Percentiles rank a stretch among this genome's conserved stretches.
These are phyloP conservation scores for Zalaria obscura DNA, from an alignment of 2,329 filamentous ascomycete species.

Conservation along the genomic window DNA sequence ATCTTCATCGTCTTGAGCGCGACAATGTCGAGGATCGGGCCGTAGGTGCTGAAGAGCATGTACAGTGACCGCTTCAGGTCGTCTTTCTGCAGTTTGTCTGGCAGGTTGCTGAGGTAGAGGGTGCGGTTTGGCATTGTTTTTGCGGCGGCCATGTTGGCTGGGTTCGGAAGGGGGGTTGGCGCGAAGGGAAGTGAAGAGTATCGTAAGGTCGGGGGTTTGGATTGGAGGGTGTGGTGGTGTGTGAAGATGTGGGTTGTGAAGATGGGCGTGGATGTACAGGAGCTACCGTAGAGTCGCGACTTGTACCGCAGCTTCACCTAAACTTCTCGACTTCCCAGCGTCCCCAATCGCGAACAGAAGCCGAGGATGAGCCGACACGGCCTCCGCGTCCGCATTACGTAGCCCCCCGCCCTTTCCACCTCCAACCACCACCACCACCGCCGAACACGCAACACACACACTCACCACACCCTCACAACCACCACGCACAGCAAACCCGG, in stretches of 20 bases:
- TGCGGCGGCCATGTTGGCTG: too few relatives aligned
- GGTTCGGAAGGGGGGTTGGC: too few relatives aligned
- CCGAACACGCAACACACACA: neutral
- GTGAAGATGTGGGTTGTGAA: too few relatives aligned
- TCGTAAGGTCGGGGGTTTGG: too few relatives aligned
- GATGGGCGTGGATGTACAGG: too few relatives aligned
- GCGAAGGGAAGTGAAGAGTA: too few relatives aligned
- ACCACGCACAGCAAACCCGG: conserved; percentile 29
- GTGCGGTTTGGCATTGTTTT: conserved; percentile 27
- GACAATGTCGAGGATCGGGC: conserved; percentile 81
- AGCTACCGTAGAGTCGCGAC: too few relatives aligned
- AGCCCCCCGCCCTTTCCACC: neutral
- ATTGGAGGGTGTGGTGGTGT: too few relatives aligned
- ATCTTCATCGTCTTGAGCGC: conserved; percentile 81
- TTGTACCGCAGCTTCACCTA: too few relatives aligned
- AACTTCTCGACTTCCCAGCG: too few relatives aligned
- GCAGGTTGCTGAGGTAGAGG: conserved; percentile 80
- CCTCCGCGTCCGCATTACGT: conserved; percentile 3
- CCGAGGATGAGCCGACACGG: neutral
- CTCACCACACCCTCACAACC: conserved; percentile 1
- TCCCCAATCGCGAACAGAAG: too few relatives aligned
- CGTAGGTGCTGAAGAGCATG: conserved; percentile 87
- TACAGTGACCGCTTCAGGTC: conserved; percentile 82
- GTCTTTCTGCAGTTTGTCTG: conserved; percentile 76
- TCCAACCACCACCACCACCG: conserved; percentile 1